Evolutionary conservation across 2,329 filamentous ascomycete genomes (phyloP), one percentile per base, ranked within the genome.

Genomic region (Phialophora expanda): DNA sequence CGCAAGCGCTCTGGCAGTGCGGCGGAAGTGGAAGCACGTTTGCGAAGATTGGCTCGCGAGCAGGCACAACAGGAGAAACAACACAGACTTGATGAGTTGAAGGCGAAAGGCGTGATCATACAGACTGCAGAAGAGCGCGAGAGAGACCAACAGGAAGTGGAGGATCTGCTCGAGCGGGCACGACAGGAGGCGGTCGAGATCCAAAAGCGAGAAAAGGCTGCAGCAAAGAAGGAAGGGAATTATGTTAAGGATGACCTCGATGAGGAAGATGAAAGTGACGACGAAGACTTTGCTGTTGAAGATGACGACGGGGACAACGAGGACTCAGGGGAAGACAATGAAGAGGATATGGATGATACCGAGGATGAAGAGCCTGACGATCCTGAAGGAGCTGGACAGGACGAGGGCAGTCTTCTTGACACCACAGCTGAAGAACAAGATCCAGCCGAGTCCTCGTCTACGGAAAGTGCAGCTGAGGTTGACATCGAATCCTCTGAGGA

Each of bases 101-200:
- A 86, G 73, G 89, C 90, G 11, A 92, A 90, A 77, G 95, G 95
- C 7, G 85, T 97, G 28, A 81, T 90, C 26, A 83, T 98, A 20
- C 90, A 93, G 76, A 97, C 91, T 0, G 87, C 89, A 1, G 94
- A 97, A 77, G 93, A 99, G 76, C 87, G 91, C 22, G 90, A 93
- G 74, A 86, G 87, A 38, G 90, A 96, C 75, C 87, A 92, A 76
- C 88, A 90, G 64, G 88, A 93, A 66, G 87, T 97, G 12, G 95
- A 98, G 72, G 90, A 97, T 73, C 85, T 98, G 66, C 86, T 98
- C 28, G 90, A 94, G 56, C 93, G 89, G 73, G 94, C 93, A 22
- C 85, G 93, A 64, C 84, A 88, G 67, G 92, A 98, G 75, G 93
- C 89, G 1, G 86, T 90, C 53, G 88, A 90, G 71, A 88, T 98